Conservation (phyloP, 1,284 basidiomycete species). For the Sporisorium exsertum region DNA sequence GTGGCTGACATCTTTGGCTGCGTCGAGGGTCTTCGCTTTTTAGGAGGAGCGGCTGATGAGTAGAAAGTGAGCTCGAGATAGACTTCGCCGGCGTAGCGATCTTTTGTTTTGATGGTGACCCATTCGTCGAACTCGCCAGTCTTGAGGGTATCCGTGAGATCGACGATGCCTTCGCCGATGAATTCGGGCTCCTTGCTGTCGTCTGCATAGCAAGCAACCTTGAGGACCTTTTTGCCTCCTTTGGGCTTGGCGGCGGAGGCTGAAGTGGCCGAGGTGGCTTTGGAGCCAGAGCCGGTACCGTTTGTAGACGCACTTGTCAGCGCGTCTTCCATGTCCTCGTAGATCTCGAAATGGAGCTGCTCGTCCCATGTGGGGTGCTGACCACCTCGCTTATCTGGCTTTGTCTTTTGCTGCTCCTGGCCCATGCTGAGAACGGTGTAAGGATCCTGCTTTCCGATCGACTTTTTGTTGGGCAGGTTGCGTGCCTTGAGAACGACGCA, state of each 20-base stretch:
- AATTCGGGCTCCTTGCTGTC: constrained; percentile 94
- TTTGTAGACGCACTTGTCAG: constrained; percentile 69
- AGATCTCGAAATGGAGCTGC: constrained; percentile 91
- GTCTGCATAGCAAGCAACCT: constrained; percentile 90
- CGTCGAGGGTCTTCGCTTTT: constrained; percentile 49
- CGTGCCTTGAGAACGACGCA: constrained; percentile 95
- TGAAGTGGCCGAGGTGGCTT: constrained; percentile 70
- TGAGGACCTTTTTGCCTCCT: constrained; percentile 81
- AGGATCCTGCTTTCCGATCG: constrained; percentile 90
- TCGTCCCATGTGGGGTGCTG: constrained; percentile 99
- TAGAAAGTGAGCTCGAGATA: constrained; percentile 69
- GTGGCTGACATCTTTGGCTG: constrained; percentile 39
- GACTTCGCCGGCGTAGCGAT: constrained; percentile 66
- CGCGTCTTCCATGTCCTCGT: constrained; percentile 81
- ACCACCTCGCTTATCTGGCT: constrained; percentile 88
- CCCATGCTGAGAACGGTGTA: constrained; percentile 86
- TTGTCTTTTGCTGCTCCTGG: constrained; percentile 75
- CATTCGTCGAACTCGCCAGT: constrained; percentile 98
- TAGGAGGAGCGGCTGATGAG: constrained; percentile 61
- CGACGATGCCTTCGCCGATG: constrained; percentile 89
- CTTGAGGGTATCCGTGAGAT: constrained; percentile 88
- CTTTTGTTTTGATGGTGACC: constrained; percentile 75
- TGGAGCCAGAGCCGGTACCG: constrained; percentile 27
- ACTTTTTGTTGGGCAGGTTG: constrained; percentile 66
- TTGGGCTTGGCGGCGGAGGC: constrained; percentile 72